Conservation (phyloP, 164 flowering plant species). For the Buxus sempervirens region DNA sequence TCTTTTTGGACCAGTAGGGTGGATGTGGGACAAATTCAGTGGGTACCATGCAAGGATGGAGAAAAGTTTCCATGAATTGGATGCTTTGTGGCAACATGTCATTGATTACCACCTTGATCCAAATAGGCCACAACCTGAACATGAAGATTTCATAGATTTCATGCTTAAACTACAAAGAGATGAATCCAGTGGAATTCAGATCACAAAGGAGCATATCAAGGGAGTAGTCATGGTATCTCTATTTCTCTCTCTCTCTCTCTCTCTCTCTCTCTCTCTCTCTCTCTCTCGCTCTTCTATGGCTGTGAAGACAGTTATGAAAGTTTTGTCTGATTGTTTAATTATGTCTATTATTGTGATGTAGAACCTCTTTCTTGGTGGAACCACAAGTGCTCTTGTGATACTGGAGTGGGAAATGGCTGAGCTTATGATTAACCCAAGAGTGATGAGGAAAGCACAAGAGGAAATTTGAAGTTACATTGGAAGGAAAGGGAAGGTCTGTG, state of each 20-base stretch:
- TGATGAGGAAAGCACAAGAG: too few relatives aligned
- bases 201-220: conserved; percentile 9
- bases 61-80: too few relatives aligned
- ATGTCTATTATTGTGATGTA: neutral
- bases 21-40: conserved; percentile 3
- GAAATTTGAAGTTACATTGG: too few relatives aligned
- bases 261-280: too few relatives aligned
- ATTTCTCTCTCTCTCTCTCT: neutral
- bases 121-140: neutral
- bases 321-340: too few relatives aligned
- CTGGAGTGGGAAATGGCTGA: conserved; percentile 9
- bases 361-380: conserved; percentile 10
- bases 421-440: neutral
- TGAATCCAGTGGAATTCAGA: neutral
- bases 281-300: too few relatives aligned
- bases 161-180: neutral
- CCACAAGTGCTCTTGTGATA: conserved; percentile 1
- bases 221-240: conserved; percentile 7
- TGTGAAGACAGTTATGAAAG: too few relatives aligned
- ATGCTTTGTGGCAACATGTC: conserved; percentile 3
- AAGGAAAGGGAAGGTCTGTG: too few relatives aligned
- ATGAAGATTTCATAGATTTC: conserved; percentile 10
- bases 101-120: conserved; percentile 5
- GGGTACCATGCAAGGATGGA: neutral
- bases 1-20: conserved; percentile 8